Base-by-base conservation (phyloP, 805 yeast species). In the Yamadazyma sp. region DNA sequence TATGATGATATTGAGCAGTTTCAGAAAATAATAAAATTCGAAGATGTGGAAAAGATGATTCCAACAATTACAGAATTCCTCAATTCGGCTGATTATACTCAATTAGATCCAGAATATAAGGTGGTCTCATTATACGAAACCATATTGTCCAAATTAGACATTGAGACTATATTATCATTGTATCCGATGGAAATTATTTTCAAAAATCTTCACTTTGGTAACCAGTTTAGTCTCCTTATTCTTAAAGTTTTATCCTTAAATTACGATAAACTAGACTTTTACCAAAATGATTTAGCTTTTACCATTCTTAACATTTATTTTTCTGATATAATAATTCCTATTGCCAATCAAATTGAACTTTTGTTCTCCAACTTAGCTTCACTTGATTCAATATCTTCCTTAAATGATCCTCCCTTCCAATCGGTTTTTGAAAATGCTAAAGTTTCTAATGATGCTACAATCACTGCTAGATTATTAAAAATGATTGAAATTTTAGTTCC, bases 181-280 rank as follows among this genome's bases (percentile, higher is more conserved):
- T 55, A 47, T 24, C 41, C 58, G 1, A 14, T 30, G 3, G 48
- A 48, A 4, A 42, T 38, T 15, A 53, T 55, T 7, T 14, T 42
- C 3, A 37, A 38, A 2, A 38, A 36, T 24, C 34, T 50, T 9
- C 22, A 27, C 20, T 26, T 18, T 8, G 33, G 29, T 7, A 40
- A 43, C 37, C 32, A 44, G 39, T 31, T 35, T 48, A 34, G 35
- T 7, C 17, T 40, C 11, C 23, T 43, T 26, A 33, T 43, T 14
- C 24, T 40, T n/a, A 39, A 38, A 19, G 30, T 43, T 10, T 18
- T 43, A 6, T 35, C 38, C 14, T 29, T 31, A n/a, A 33, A 43
- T 27, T 27, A 27, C 16, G 26, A 34, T 11, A 14, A 23, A 2
- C 14, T 39, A 13, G 34, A 31, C 6, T 27, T 39, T 23, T 23